Conservation (phyloP, 495 filamentous ascomycete genomes). For the Podospora pseudopauciseta region DNA sequence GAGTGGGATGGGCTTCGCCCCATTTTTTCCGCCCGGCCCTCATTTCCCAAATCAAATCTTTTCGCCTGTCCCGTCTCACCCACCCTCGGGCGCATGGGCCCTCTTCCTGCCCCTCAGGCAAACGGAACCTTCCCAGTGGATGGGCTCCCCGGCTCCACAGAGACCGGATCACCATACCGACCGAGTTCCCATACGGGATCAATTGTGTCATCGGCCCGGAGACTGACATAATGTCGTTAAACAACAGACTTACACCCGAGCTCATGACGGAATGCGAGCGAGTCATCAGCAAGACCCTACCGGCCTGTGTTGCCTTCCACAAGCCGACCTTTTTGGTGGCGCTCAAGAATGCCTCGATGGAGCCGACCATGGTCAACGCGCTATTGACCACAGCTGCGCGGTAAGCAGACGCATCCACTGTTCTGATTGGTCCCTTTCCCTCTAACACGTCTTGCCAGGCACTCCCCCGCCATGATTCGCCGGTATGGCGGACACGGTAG, state of each 20-base stretch:
- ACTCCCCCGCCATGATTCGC: slow-evolving; percentile 47
- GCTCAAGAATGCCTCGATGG: slow-evolving; percentile 45
- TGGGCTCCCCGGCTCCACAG: background rate
- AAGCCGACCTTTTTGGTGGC: slow-evolving; percentile 51
- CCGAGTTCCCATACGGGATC: background rate
- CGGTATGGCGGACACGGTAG: slow-evolving; percentile 47
- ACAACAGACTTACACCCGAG: slow-evolving; percentile 45
- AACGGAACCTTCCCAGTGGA: slow-evolving; percentile 19
- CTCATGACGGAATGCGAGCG: slow-evolving; percentile 48
- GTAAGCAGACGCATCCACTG: slow-evolving; percentile 27
- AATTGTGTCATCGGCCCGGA: background rate
- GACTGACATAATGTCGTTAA: slow-evolving; percentile 15
- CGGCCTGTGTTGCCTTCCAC: slow-evolving; percentile 52
- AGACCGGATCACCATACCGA: background rate
- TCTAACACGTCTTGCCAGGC: slow-evolving; percentile 28
- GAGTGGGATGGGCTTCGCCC: slow-evolving; percentile 27
- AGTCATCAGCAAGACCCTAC: slow-evolving; percentile 48
- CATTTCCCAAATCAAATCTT: slow-evolving; percentile 30
- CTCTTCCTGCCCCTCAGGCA: slow-evolving; percentile 14
- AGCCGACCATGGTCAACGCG: slow-evolving; percentile 46
- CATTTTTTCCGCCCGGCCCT: slow-evolving; percentile 34
- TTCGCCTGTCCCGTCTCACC: slow-evolving; percentile 28
- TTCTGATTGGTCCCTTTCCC: slow-evolving; percentile 4
- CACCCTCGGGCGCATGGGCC: slow-evolving; percentile 18
- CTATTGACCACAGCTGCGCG: slow-evolving; percentile 47